Conservation (phyloP, 2,329 filamentous ascomycete species). For the Aspergillus ochraceus region DNA sequence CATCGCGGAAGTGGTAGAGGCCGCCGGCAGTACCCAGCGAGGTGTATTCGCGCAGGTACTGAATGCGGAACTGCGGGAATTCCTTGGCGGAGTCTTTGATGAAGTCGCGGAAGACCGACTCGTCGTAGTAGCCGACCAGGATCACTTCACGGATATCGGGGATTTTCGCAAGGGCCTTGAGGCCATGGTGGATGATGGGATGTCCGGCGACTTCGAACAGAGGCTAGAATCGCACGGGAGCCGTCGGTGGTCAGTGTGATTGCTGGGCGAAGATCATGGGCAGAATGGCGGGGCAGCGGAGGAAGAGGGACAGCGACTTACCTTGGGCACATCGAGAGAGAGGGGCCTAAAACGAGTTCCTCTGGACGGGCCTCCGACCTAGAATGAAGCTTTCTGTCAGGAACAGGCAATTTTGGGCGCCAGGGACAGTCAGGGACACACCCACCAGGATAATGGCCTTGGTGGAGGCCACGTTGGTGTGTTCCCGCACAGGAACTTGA, state of each 20-base stretch:
- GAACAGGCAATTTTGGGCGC: not conserved
- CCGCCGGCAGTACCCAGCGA: slow-evolving; percentile 93
- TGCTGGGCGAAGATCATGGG: slow-evolving; percentile 1
- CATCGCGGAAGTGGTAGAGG: slow-evolving; percentile 98
- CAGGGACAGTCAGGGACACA: slow-evolving; percentile 3
- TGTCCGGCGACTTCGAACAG: slow-evolving; percentile 98
- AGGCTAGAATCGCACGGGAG: slow-evolving; percentile 56
- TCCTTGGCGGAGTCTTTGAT: slow-evolving; percentile 85
- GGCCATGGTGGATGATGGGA: slow-evolving; percentile 97
- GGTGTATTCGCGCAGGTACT: slow-evolving; percentile 97
- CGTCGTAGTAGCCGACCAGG: slow-evolving; percentile 98
- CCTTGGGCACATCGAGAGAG: slow-evolving; percentile 94
- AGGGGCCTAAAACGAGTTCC: slow-evolving; percentile 94
- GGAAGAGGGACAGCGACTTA: slow-evolving; percentile 40
- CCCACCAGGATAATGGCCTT: slow-evolving; percentile 93
- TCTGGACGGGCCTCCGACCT: slow-evolving; percentile 94
- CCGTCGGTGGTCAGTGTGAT: slow-evolving; percentile 1
- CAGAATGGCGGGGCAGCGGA: not conserved
- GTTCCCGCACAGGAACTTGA: slow-evolving; percentile 47
- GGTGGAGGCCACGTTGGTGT: slow-evolving; percentile 60
- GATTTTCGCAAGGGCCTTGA: slow-evolving; percentile 86
- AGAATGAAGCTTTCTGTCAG: slow-evolving; percentile 31
- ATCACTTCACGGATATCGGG: slow-evolving; percentile 93
- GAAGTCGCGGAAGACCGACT: slow-evolving; percentile 94
- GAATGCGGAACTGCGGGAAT: slow-evolving; percentile 85